Evolutionary conservation across 257 asterid species (phyloP), one percentile per base, ranked within the genome.

Genomic region (Solanum boliviense): DNA sequence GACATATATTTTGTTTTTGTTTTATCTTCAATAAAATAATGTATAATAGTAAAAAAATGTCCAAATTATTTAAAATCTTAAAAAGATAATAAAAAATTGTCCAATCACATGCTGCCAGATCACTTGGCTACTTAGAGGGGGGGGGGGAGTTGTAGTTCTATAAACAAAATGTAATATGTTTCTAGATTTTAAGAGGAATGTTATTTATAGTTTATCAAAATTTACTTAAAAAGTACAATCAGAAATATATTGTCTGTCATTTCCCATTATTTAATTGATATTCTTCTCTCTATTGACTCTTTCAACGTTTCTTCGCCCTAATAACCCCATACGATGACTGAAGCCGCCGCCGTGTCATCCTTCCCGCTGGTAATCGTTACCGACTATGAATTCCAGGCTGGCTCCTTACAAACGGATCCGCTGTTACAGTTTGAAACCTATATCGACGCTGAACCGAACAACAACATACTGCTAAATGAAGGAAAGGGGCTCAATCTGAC

Each of bases 381-480:
- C 62, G 73, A 52, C 38, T 88, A 48, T 41, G 85, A 29, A 13
- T 11, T 29, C 23, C 21, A 31, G 9, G 39, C 85, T 29, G 89
- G 38, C 32, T 67, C 29, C 20, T 34, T 88, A 23, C 74, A 83
- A 2, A 72, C 83, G 36, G 93, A 89, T 70, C 90, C 85, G 21
- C 29, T 89, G 38, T 76, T 91, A 29, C 87, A 75, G 65, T 76
- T 89, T 46, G 89, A 78, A 67, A 83, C 89, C 83, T 89, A 87
- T 58, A 89, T 91, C 58, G 87, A 70, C 52, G 32, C 8, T 32
- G 81, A 29, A 39, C 21, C 34, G 4, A n/a, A 67, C 38, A 56
- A 25, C 11, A 15, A 18, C 16, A 8, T 13, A 15, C 12, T 41
- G 21, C 35, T 15, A 9, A 52, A 21, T 23, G 76, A 84, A 2